Evolutionary conservation across 2,329 filamentous ascomycete species (phyloP).

Genomic region (Teratosphaeria zuluensis): DNA sequence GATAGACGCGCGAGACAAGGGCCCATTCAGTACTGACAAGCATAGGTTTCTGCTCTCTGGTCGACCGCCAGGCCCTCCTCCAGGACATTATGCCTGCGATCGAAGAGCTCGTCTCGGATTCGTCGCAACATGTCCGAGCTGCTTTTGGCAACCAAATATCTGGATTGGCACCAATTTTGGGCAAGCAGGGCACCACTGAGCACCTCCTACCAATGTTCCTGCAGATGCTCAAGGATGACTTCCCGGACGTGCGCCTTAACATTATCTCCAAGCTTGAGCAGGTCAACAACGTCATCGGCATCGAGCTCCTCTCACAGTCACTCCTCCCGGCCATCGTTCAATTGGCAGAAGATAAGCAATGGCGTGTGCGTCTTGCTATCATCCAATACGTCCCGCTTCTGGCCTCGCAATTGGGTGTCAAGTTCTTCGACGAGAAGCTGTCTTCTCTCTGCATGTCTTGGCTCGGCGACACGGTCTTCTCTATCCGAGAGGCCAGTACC

Average conservation of each 20-base stretch:
- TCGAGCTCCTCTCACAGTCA: slow-evolving; percentile 91
- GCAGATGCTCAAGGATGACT: slow-evolving; percentile 98
- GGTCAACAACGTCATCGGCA: slow-evolving; percentile 97
- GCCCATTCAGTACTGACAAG: neutral
- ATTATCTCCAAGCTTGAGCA: slow-evolving; percentile 99
- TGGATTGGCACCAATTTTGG: slow-evolving; percentile 88
- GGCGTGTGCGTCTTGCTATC: slow-evolving; percentile 93
- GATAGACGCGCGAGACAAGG: neutral
- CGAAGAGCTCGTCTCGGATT: slow-evolving; percentile 91
- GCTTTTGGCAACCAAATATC: slow-evolving; percentile 95
- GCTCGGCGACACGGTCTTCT: slow-evolving; percentile 97
- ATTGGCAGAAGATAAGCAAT: slow-evolving; percentile 97
- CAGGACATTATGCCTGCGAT: slow-evolving; percentile 95
- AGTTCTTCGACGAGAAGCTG: slow-evolving; percentile 98
- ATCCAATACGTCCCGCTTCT: slow-evolving; percentile 98
- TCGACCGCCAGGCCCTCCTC: slow-evolving; percentile 78
- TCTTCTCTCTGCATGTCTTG: slow-evolving; percentile 95
- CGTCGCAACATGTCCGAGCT: slow-evolving; percentile 91
- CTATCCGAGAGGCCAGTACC: slow-evolving; percentile 92
- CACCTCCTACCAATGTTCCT: slow-evolving; percentile 98
- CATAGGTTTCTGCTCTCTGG: slow-evolving; percentile 77
- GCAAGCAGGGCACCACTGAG: slow-evolving; percentile 97
- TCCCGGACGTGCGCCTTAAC: slow-evolving; percentile 93
- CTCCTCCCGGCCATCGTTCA: slow-evolving; percentile 95
- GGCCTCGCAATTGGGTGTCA: slow-evolving; percentile 86